Base-by-base conservation (phyloP, 2,329 filamentous ascomycete species). In the Penicillium sp. region DNA sequence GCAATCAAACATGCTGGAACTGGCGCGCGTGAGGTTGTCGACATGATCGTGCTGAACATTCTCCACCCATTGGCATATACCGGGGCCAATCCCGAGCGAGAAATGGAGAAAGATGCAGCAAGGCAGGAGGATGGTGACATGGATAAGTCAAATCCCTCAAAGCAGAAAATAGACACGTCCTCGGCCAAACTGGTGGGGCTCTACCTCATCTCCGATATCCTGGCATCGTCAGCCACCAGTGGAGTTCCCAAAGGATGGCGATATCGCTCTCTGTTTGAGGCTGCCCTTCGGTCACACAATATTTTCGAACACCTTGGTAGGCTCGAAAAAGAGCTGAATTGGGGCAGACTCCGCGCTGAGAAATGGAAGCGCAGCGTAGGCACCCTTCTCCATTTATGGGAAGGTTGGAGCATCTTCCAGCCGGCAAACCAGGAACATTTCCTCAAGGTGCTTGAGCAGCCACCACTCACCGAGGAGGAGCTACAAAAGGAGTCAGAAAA, bases 11-110 rank as follows among this genome's bases (percentile, higher is more conserved):
- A 98, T 74, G 91, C 93, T 1, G 91, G 90, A 42, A 85, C 88
- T 22, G 95, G 93, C 17, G 91, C 92, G 13, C 91, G 96, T 66
- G 95, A 98, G 79, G 89, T 97, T 38, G 93, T 96, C n/a, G 87
- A 94, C 54, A 87, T 96, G 78, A 88, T 98, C 40, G 86, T 96
- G 0, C 84, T 88, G 0, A 98, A 99, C 70, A 84, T 98, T 37
- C 84, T 90, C 62, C 87, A 85, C 56, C 95, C 95, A 0, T 87
- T 96, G 61, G 85, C 88, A 6, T 87, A 89, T 67, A 91, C 88
- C 0, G 85, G 85, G 7, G 91, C 90, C 26, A 93, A 92, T 62
- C 86, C 88, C 24, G 78, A 84, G 59, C 74, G 72, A 22, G 73
- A 77, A 50, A 38, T 65, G 17, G 76, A 76, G 47, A 73, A 71